These are phyloP conservation scores for Malania oleifera DNA, from an alignment of 164 flowering plant genomes.

Conservation along the genomic window DNA sequence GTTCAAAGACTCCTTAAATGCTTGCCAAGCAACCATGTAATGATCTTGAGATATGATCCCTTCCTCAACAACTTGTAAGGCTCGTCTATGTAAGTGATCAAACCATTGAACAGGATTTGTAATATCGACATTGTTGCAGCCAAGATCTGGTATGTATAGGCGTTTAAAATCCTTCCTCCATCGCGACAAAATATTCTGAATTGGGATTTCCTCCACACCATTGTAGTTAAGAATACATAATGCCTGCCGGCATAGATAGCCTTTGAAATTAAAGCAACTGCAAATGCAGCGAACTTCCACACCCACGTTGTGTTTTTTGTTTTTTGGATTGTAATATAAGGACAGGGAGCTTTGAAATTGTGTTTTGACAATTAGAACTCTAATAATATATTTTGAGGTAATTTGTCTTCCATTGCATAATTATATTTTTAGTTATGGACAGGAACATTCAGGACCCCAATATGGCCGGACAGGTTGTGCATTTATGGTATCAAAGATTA, in stretches of 20 bases:
- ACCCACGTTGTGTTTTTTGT: conserved; percentile 39
- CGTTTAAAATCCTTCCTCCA: conserved; percentile 70
- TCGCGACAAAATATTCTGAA: conserved; percentile 45
- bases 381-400: too few species aligned
- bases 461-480: too few species aligned
- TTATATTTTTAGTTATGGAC: too few species aligned
- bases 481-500: too few species aligned
- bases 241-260: conserved; percentile 57
- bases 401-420: too few species aligned
- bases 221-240: conserved; percentile 40
- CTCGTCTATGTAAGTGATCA: conserved; percentile 52
- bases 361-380: too few species aligned
- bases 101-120: conserved; percentile 55
- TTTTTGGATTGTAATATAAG: too few species aligned
- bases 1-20: conserved; percentile 51
- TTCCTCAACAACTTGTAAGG: conserved; percentile 50
- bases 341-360: too few species aligned
- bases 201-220: conserved; percentile 48
- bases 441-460: too few species aligned
- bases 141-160: conserved; percentile 34
- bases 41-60: conserved; percentile 54
- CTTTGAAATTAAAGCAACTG: conserved; percentile 48
- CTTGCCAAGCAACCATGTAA: conserved; percentile 53
- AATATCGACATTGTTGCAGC: conserved; percentile 34
- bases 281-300: conserved; percentile 55